A percentile compares a stretch with the other conserved stretches of the same genome.
These are phyloP conservation scores for Sporobolomyces roseus DNA, from an alignment of 768 basidiomycete genomes.

Conservation along the genomic window DNA sequence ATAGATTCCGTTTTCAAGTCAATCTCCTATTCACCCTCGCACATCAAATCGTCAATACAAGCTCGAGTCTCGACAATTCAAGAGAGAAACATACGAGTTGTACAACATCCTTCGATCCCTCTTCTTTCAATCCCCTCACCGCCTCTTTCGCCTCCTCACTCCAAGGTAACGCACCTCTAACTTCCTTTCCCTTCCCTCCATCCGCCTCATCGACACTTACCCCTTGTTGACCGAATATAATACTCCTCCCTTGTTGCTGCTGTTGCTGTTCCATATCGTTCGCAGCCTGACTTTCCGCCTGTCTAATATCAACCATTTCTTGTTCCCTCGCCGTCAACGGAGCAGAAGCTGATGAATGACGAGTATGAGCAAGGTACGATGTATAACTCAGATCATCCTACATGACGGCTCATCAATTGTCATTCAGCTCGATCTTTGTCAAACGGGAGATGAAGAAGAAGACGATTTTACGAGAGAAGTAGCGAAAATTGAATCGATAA, in stretches of 20 bases:
- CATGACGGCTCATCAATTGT: not conserved
- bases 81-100: conserved; percentile 55
- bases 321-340: conserved; percentile 78
- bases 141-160: conserved; percentile 62
- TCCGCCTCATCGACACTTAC: conserved; percentile 47
- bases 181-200: conserved; percentile 51
- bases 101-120: conserved; percentile 54
- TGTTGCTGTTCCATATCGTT: not conserved
- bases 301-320: conserved; percentile 71
- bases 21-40: conserved; percentile 56
- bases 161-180: conserved; percentile 67
- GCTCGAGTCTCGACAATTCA: too few species aligned
- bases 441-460: not conserved
- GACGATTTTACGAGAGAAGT: conserved; percentile 56
- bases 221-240: conserved; percentile 46
- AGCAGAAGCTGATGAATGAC: conserved; percentile 68
- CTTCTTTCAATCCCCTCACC: conserved; percentile 58
- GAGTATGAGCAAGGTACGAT: conserved; percentile 69
- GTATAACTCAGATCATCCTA: conserved; percentile 51
- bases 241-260: conserved; percentile 7
- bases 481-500: conserved; percentile 72
- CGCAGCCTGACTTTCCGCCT: conserved; percentile 59
- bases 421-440: not conserved
- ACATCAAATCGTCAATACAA: too few species aligned
- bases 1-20: conserved; percentile 64